These are phyloP conservation scores for Neonectria sp. DNA, from an alignment of 2,329 filamentous ascomycete species.

Conservation along the genomic window DNA sequence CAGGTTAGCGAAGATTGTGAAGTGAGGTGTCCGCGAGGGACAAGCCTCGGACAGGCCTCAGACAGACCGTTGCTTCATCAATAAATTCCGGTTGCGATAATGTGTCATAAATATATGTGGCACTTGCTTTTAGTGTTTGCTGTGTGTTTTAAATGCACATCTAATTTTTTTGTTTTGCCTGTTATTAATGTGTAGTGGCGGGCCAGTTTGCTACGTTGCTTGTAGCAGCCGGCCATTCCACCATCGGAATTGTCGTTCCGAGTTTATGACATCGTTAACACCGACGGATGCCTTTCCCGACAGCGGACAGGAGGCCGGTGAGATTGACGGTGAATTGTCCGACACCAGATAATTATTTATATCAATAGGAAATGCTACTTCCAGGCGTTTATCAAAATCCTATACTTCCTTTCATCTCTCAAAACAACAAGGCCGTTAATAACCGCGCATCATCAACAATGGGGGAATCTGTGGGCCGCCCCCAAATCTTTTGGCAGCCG, in stretches of 20 bases:
- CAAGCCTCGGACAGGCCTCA: too few species aligned
- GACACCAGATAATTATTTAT: neutral
- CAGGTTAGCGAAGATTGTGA: too few species aligned
- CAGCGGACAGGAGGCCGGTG: conserved; percentile 4
- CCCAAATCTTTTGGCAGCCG: neutral
- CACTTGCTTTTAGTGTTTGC: too few species aligned
- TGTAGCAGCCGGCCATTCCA: neutral
- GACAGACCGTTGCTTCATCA: too few species aligned
- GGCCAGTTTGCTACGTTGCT: neutral
- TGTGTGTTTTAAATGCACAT: too few species aligned
- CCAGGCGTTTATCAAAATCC: neutral
- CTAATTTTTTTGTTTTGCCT: too few species aligned
- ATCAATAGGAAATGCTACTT: neutral
- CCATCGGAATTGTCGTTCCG: conserved; percentile 20
- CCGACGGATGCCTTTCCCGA: conserved; percentile 16
- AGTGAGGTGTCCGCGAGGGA: too few species aligned
- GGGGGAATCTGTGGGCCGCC: conserved; percentile 8
- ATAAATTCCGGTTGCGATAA: too few species aligned
- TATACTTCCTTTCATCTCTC: neutral
- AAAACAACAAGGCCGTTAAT: neutral
- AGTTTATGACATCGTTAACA: conserved; percentile 1
- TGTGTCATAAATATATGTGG: too few species aligned
- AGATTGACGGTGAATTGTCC: conserved; percentile 15
- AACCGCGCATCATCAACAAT: neutral
- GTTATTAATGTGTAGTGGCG: neutral